Conservation (phyloP, 495 filamentous ascomycete species). For the Xylaria acuta region DNA sequence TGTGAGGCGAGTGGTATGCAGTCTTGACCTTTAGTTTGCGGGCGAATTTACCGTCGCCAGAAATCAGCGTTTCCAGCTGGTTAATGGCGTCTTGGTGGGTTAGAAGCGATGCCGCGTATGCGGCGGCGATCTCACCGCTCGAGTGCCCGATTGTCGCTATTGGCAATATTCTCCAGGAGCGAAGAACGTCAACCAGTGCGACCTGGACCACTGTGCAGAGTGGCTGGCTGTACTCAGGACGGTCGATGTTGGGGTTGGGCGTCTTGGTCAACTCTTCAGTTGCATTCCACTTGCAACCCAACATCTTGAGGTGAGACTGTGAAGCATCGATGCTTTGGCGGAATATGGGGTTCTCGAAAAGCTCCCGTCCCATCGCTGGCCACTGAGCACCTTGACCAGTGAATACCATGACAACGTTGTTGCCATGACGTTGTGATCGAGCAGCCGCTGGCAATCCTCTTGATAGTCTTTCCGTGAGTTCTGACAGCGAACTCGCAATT, state of each 20-base stretch:
- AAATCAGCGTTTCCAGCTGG: constrained; percentile 32
- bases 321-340: constrained; percentile 29
- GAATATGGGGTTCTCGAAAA: constrained; percentile 33
- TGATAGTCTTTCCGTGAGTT: constrained; percentile 22
- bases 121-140: constrained; percentile 62
- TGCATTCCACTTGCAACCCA: constrained; percentile 24
- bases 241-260: constrained; percentile 1
- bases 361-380: constrained; percentile 50
- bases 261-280: constrained; percentile 17
- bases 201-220: constrained; percentile 49
- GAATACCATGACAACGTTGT: constrained; percentile 32
- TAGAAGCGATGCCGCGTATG: constrained; percentile 38
- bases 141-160: constrained; percentile 66
- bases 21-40: constrained; percentile 38
- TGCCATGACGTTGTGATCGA: constrained; percentile 26
- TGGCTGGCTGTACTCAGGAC: constrained; percentile 39
- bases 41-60: constrained; percentile 36
- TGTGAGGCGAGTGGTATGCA: constrained; percentile 50
- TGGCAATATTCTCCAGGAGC: constrained; percentile 53
- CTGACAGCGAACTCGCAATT: constrained; percentile 23
- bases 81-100: constrained; percentile 57
- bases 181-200: constrained; percentile 54
- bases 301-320: constrained; percentile 13
- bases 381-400: constrained; percentile 46
- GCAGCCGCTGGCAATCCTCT: constrained; percentile 10